A percentile compares a stretch with the other conserved stretches of the same genome.
Evolutionary conservation across 2,329 filamentous ascomycete species (phyloP).

Genomic region (Cytospora piceae): DNA sequence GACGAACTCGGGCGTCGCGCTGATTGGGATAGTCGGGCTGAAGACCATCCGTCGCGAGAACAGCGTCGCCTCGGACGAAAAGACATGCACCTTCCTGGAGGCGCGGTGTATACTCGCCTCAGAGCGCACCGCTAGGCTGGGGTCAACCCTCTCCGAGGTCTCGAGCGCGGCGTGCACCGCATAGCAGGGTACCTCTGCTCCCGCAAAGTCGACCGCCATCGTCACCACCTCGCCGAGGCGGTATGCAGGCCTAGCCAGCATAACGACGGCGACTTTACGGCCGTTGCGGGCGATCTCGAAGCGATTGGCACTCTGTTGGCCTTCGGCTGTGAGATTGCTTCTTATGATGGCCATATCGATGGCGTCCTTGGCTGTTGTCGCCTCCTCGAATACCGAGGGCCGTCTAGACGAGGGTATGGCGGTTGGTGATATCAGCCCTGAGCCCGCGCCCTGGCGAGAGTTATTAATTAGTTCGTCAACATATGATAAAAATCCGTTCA

Average conservation of each 20-base stretch:
- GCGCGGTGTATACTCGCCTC: constrained; percentile 84
- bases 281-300: constrained; percentile 95
- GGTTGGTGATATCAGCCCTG: constrained; percentile 73
- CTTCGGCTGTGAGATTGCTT: constrained; percentile 69
- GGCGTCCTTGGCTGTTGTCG: constrained; percentile 73
- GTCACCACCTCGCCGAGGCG: constrained; percentile 86
- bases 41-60: constrained; percentile 82
- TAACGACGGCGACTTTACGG: constrained; percentile 87
- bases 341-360: constrained; percentile 91
- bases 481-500: constrained; percentile 74
- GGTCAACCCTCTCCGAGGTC: constrained; percentile 81
- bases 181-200: constrained; percentile 80
- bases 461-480: constrained; percentile 74
- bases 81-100: constrained; percentile 79
- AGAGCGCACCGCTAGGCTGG: constrained; percentile 79
- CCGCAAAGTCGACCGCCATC: constrained; percentile 81
- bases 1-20: constrained; percentile 86
- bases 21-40: constrained; percentile 78
- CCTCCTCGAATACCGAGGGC: constrained; percentile 58
- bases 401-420: constrained; percentile 60
- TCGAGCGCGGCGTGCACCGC: constrained; percentile 84
- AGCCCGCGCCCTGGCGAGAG: constrained; percentile 55
- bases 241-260: constrained; percentile 86
- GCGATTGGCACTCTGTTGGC: constrained; percentile 83
- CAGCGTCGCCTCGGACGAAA: constrained; percentile 79